These are phyloP conservation scores for Helicostylum pulchrum DNA, from an alignment of 192 early-diverging fungal species.

Conservation along the genomic window DNA sequence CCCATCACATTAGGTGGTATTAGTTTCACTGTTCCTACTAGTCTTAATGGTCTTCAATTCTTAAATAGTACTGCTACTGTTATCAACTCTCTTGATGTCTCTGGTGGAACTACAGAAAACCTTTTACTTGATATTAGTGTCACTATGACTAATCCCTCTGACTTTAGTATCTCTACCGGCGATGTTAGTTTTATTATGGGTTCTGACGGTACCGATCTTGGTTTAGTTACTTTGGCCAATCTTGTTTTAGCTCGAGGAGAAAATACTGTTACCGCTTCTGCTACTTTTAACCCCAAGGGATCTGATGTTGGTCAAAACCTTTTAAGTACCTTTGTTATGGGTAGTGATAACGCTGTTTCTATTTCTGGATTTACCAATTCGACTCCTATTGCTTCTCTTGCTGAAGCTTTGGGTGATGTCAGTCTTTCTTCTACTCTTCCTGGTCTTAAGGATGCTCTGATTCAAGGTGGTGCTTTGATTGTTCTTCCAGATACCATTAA, in stretches of 20 bases:
- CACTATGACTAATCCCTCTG: conserved; percentile 42
- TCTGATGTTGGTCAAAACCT: conserved; percentile 42
- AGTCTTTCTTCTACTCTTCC: conserved; percentile 44
- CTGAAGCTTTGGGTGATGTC: conserved; percentile 40
- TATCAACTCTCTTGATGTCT: conserved; percentile 50
- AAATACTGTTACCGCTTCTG: conserved; percentile 33
- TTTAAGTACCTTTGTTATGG: conserved; percentile 46
- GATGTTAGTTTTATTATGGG: conserved; percentile 45
- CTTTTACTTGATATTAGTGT: conserved; percentile 39
- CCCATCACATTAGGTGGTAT: conserved; percentile 46
- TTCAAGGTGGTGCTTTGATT: conserved; percentile 38
- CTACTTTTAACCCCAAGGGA: conserved; percentile 42
- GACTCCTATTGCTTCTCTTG: conserved; percentile 43
- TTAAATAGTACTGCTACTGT: conserved; percentile 46
- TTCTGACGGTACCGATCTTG: conserved; percentile 41
- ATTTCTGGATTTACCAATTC: conserved; percentile 41
- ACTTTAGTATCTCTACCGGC: conserved; percentile 45
- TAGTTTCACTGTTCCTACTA: conserved; percentile 48
- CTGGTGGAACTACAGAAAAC: conserved; percentile 41
- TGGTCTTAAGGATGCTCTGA: conserved; percentile 40
- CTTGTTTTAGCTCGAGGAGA: conserved; percentile 41
- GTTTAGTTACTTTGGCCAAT: conserved; percentile 41
- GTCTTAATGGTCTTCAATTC: conserved; percentile 52
- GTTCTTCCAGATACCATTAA: conserved; percentile 38
- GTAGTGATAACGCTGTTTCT: conserved; percentile 38